phyloP scores from a whole-genome alignment of 305 asterid species.

The Fraxinus latifolia region DNA sequence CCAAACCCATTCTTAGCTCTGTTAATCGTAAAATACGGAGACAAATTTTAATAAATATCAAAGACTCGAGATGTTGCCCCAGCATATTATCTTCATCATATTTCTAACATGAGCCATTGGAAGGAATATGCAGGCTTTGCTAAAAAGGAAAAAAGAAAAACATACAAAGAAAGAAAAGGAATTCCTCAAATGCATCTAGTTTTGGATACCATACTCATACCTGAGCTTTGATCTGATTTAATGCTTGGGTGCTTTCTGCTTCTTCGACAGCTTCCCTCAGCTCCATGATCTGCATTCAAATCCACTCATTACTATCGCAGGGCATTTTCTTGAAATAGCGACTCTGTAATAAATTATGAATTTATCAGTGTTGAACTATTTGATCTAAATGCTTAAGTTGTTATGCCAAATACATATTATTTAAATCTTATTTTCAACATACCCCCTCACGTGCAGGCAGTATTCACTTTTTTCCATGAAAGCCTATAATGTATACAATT shows the following conservation, averaged over 20 bases:
- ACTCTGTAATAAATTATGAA: background rate
- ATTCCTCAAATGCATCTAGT: background rate
- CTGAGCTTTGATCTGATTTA: conserved; percentile 67
- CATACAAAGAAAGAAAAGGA: background rate
- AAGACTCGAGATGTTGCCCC: conserved; percentile 8
- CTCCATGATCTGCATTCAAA: conserved; percentile 68
- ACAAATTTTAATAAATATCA: background rate
- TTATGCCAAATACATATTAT: background rate
- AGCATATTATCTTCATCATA: background rate
- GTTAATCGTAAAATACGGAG: background rate
- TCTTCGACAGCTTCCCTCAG: conserved; percentile 87
- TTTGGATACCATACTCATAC: conserved; percentile 28
- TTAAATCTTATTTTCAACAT: background rate
- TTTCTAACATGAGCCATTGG: background rate
- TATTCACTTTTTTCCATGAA: background rate
- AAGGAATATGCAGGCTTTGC: background rate
- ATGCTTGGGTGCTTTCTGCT: conserved; percentile 50
- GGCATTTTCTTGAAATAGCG: conserved; percentile 1
- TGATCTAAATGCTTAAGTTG: background rate
- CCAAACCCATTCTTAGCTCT: background rate
- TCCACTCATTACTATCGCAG: background rate
- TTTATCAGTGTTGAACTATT: background rate
- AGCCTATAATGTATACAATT: background rate
- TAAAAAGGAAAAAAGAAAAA: background rate
- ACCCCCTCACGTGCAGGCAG: background rate